These are phyloP conservation scores for Populus trichocarpa DNA, from an alignment of 441 rosid genomes.

Conservation along the genomic window DNA sequence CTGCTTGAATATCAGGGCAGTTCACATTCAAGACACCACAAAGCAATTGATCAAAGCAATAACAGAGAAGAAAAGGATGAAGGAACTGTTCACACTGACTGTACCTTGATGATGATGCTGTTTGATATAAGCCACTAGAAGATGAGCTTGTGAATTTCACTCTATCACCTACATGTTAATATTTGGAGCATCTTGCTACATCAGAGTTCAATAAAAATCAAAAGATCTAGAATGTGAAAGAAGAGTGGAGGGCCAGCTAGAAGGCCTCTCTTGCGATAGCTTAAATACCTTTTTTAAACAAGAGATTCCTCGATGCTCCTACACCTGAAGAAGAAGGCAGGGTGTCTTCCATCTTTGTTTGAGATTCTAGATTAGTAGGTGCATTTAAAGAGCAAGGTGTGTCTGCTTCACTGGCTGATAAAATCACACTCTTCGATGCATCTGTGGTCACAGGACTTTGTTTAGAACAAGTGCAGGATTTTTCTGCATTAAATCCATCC, in stretches of 20 bases:
- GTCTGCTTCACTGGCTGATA: conserved; percentile 50
- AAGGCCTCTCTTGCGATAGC: conserved; percentile 7
- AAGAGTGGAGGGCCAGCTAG: conserved; percentile 4
- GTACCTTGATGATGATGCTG: conserved; percentile 51
- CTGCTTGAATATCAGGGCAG: background rate
- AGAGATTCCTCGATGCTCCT: conserved; percentile 43
- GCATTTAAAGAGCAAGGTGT: conserved; percentile 45
- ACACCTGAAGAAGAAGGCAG: conserved; percentile 47
- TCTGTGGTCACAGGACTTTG: conserved; percentile 42
- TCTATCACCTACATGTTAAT: conserved; percentile 66
- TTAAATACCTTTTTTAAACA: conserved; percentile 56
- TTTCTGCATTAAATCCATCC: conserved; percentile 58
- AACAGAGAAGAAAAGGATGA: background rate
- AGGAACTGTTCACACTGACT: background rate
- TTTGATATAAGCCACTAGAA: conserved; percentile 40
- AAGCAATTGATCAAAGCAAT: background rate
- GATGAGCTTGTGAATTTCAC: conserved; percentile 51
- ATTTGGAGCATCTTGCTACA: conserved; percentile 20
- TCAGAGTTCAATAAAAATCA: conserved; percentile 20
- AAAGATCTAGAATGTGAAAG: conserved; percentile 8
- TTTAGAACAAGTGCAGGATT: conserved; percentile 46
- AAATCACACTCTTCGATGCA: conserved; percentile 37
- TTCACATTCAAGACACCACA: background rate
- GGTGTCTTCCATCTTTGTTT: conserved; percentile 50
- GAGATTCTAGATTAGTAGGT: conserved; percentile 55